These are phyloP conservation scores for Didymella keratinophila DNA, from an alignment of 2,329 filamentous ascomycete species.

Conservation along the genomic window DNA sequence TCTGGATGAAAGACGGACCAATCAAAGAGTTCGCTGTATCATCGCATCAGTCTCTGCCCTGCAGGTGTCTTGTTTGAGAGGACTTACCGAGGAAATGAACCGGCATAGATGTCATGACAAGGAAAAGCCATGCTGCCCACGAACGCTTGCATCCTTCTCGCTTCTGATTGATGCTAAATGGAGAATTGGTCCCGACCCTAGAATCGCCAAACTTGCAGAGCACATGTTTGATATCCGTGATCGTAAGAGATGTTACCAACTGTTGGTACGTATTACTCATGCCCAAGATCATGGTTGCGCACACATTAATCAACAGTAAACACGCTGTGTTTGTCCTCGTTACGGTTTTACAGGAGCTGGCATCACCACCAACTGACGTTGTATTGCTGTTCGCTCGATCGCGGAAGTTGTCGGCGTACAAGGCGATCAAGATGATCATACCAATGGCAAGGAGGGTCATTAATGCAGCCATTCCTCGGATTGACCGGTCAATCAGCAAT, in stretches of 20 bases:
- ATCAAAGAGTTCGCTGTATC: slow-evolving; percentile 37
- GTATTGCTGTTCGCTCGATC: slow-evolving; percentile 31
- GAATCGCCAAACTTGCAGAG: slow-evolving; percentile 42
- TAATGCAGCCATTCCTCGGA: slow-evolving; percentile 37
- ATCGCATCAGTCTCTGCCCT: background rate
- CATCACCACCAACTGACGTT: slow-evolving; percentile 34
- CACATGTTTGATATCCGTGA: slow-evolving; percentile 35
- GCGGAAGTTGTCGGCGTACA: slow-evolving; percentile 22
- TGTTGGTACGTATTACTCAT: slow-evolving; percentile 48
- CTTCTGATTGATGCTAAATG: slow-evolving; percentile 44
- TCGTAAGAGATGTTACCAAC: slow-evolving; percentile 37
- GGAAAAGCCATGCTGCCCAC: slow-evolving; percentile 40
- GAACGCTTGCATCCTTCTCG: slow-evolving; percentile 27
- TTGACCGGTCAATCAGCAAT: slow-evolving; percentile 39
- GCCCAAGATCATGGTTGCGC: slow-evolving; percentile 42
- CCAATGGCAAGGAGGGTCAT: slow-evolving; percentile 28
- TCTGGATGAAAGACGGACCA: slow-evolving; percentile 31
- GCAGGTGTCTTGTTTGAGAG: background rate
- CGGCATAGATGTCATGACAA: slow-evolving; percentile 36
- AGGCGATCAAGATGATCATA: slow-evolving; percentile 33
- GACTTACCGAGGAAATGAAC: slow-evolving; percentile 36
- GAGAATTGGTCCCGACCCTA: slow-evolving; percentile 44
- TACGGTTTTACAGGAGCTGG: slow-evolving; percentile 29
- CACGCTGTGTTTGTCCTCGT: slow-evolving; percentile 33
- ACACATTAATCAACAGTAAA: slow-evolving; percentile 41